Conservation (phyloP, 306 rosid species). For the Vigna reflexopilosa region DNA sequence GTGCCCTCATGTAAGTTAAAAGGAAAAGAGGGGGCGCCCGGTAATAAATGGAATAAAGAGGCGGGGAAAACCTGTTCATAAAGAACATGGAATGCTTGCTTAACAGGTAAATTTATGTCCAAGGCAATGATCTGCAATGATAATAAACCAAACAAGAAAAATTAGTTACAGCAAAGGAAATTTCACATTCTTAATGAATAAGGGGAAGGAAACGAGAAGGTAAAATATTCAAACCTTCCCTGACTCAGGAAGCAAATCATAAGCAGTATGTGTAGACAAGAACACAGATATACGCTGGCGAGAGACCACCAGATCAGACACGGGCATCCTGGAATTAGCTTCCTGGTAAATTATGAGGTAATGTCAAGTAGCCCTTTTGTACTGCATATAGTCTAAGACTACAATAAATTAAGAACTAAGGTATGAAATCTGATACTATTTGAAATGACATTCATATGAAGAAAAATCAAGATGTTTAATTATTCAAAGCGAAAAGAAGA, state of each 20-base stretch:
- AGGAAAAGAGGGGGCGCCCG: not conserved
- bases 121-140: slow-evolving; percentile 70
- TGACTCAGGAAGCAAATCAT: slow-evolving; percentile 88
- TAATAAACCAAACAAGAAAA: slow-evolving; percentile 42
- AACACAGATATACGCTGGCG: slow-evolving; percentile 71
- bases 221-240: slow-evolving; percentile 82
- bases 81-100: slow-evolving; percentile 87
- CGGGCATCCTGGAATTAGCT: slow-evolving; percentile 59
- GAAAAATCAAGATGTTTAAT: slow-evolving; percentile 4
- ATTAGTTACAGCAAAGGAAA: slow-evolving; percentile 34
- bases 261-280: slow-evolving; percentile 71
- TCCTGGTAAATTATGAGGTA: slow-evolving; percentile 59
- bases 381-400: slow-evolving; percentile 43
- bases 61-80: slow-evolving; percentile 69
- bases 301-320: slow-evolving; percentile 68
- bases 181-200: slow-evolving; percentile 26
- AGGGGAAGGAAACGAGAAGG: slow-evolving; percentile 41
- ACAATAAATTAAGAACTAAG: slow-evolving; percentile 30
- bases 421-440: slow-evolving; percentile 17
- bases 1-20: slow-evolving; percentile 13
- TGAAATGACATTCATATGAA: slow-evolving; percentile 10
- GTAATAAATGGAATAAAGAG: not conserved
- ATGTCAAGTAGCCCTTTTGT: slow-evolving; percentile 45
- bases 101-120: slow-evolving; percentile 78
- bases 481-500: slow-evolving; percentile 22